phyloP scores from a whole-genome alignment of 2,329 filamentous ascomycete species.

The Calonectria henricotiae region DNA sequence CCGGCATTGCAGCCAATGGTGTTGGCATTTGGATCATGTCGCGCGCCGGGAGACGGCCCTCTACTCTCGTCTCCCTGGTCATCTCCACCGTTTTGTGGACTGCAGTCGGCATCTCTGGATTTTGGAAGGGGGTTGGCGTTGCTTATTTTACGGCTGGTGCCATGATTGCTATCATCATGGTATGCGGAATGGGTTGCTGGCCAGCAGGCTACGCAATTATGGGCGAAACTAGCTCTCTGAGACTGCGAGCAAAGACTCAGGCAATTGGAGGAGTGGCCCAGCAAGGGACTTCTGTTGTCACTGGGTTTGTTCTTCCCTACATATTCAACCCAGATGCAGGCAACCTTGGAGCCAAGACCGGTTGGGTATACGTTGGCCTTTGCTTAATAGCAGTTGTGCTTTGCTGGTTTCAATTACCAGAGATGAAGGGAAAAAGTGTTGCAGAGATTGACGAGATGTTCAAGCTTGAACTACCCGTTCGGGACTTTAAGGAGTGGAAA shows the following conservation, averaged over 20 bases:
- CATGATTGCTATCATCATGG: slow-evolving; percentile 61
- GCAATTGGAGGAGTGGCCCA: slow-evolving; percentile 61
- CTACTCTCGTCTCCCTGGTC: slow-evolving; percentile 58
- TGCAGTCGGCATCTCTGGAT: slow-evolving; percentile 57
- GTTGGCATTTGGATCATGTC: slow-evolving; percentile 64
- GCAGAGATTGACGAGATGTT: slow-evolving; percentile 51
- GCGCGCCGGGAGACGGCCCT: slow-evolving; percentile 59
- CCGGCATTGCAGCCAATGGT: slow-evolving; percentile 64
- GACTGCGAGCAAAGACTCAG: slow-evolving; percentile 52
- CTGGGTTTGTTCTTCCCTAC: slow-evolving; percentile 50
- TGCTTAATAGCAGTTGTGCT: slow-evolving; percentile 44
- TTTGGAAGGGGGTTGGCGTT: slow-evolving; percentile 29
- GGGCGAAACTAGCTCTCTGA: slow-evolving; percentile 52
- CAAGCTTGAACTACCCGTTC: slow-evolving; percentile 35
- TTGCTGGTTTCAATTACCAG: slow-evolving; percentile 50
- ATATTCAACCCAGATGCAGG: slow-evolving; percentile 54
- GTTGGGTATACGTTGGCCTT: slow-evolving; percentile 59
- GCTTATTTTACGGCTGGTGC: slow-evolving; percentile 46
- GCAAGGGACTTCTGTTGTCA: slow-evolving; percentile 56
- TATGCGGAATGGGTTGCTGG: slow-evolving; percentile 62
- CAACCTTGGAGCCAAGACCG: slow-evolving; percentile 61
- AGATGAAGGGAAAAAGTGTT: slow-evolving; percentile 48
- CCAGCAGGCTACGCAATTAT: slow-evolving; percentile 61
- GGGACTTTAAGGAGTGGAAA: slow-evolving; percentile 36
- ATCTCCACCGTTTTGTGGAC: slow-evolving; percentile 60